Percentiles rank a stretch among this genome's conserved stretches.
Evolutionary conservation across 495 filamentous ascomycete genomes (phyloP).

Genomic region (Aspergillus kassunensis): DNA sequence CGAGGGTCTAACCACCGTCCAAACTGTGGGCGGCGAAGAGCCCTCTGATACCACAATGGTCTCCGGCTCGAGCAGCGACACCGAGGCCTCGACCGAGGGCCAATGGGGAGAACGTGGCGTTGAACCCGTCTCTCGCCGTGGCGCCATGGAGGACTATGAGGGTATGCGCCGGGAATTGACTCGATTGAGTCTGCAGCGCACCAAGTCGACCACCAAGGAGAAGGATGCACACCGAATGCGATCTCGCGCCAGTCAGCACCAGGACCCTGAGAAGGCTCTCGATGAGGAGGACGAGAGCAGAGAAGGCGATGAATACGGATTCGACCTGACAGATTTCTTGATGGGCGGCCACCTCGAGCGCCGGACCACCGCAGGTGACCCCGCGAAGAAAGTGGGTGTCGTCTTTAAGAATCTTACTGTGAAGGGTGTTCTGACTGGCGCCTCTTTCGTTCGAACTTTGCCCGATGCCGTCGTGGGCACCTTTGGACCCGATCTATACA

Average conservation of each 20-base stretch:
- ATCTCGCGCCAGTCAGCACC: slow-evolving; percentile 27
- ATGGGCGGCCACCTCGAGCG: slow-evolving; percentile 79
- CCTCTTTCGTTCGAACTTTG: slow-evolving; percentile 68
- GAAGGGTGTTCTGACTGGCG: slow-evolving; percentile 63
- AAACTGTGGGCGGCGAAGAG: background rate
- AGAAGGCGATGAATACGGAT: slow-evolving; percentile 49
- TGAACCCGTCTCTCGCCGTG: slow-evolving; percentile 55
- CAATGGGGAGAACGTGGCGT: slow-evolving; percentile 78
- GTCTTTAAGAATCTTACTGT: slow-evolving; percentile 78
- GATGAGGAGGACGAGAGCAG: slow-evolving; percentile 22
- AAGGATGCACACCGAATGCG: slow-evolving; percentile 22
- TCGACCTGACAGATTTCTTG: slow-evolving; percentile 71
- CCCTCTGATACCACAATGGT: slow-evolving; percentile 14
- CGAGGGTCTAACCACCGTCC: background rate
- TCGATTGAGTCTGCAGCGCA: slow-evolving; percentile 51
- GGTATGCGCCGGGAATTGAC: slow-evolving; percentile 63
- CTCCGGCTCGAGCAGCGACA: slow-evolving; percentile 17
- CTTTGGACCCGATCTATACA: slow-evolving; percentile 79
- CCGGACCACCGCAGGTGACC: slow-evolving; percentile 58
- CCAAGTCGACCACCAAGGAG: slow-evolving; percentile 28
- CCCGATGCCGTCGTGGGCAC: slow-evolving; percentile 77
- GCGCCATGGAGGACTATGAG: slow-evolving; percentile 69
- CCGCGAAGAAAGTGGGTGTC: slow-evolving; percentile 80
- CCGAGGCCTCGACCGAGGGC: slow-evolving; percentile 40
- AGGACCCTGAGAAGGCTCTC: slow-evolving; percentile 34